Evolutionary conservation across 371 early-diverging fungal genomes (phyloP).

Genomic region (Mucor irregularis): DNA sequence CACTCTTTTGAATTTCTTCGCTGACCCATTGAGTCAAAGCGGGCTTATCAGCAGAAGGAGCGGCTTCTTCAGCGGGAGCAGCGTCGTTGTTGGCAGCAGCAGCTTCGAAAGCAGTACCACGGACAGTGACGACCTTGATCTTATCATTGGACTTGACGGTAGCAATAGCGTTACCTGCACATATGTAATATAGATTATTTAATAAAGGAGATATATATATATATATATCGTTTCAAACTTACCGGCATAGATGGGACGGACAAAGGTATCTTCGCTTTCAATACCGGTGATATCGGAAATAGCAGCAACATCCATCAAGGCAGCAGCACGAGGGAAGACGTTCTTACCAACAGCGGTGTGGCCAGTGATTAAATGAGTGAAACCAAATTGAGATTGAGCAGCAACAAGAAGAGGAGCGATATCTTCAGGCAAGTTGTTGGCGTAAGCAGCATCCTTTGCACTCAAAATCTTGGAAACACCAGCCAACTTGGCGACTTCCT

Average conservation of each 20-base stretch:
- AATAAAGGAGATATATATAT: not conserved
- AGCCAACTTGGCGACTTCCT: slow-evolving; percentile 65
- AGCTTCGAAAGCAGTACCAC: slow-evolving; percentile 90
- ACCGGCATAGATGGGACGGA: slow-evolving; percentile 97
- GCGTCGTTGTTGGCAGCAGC: slow-evolving; percentile 55
- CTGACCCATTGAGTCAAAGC: slow-evolving; percentile 78
- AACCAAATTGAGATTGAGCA: slow-evolving; percentile 70
- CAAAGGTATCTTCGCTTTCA: slow-evolving; percentile 85
- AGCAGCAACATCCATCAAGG: slow-evolving; percentile 88
- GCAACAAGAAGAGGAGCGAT: slow-evolving; percentile 78
- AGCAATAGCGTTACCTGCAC: slow-evolving; percentile 91
- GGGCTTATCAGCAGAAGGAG: slow-evolving; percentile 63
- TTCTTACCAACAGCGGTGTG: slow-evolving; percentile 94
- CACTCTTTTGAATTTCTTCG: slow-evolving; percentile 92
- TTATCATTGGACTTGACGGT: slow-evolving; percentile 89
- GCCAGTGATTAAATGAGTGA: slow-evolving; percentile 86
- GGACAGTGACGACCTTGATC: slow-evolving; percentile 89
- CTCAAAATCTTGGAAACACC: slow-evolving; percentile 86
- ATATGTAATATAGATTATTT: not conserved
- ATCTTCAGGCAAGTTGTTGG: slow-evolving; percentile 81
- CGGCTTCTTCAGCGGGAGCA: slow-evolving; percentile 56
- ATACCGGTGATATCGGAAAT: slow-evolving; percentile 88
- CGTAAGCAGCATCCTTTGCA: slow-evolving; percentile 79
- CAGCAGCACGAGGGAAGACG: slow-evolving; percentile 92
- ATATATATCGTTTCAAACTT: slow-evolving; percentile 6